phyloP scores from a whole-genome alignment of 306 rosid species.

The Rubus parviflorus region DNA sequence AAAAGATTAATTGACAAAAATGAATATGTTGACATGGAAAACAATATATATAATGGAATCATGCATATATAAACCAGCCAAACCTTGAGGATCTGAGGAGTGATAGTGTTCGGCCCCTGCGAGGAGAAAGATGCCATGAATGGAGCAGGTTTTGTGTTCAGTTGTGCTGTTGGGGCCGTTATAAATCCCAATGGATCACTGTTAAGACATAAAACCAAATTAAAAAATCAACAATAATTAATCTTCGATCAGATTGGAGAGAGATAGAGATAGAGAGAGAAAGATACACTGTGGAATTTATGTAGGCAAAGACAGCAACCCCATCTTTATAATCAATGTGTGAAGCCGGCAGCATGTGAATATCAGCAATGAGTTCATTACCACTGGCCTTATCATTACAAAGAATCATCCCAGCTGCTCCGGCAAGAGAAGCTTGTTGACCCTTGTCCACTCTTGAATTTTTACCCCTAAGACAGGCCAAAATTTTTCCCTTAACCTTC shows the following conservation, averaged over 20 bases:
- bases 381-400: conserved; percentile 43
- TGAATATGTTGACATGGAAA: background rate
- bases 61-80: background rate
- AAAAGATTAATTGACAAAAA: background rate
- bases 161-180: conserved; percentile 35
- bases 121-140: conserved; percentile 74
- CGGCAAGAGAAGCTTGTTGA: conserved; percentile 46
- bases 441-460: conserved; percentile 51
- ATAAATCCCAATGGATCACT: conserved; percentile 63
- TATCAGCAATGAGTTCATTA: conserved; percentile 41
- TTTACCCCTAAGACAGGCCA: conserved; percentile 59
- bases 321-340: conserved; percentile 53
- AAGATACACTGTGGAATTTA: conserved; percentile 48
- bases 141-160: conserved; percentile 57
- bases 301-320: conserved; percentile 40
- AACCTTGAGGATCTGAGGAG: conserved; percentile 63
- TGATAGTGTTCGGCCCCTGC: conserved; percentile 54
- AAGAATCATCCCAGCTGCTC: conserved; percentile 80
- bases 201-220: background rate
- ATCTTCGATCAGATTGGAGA: background rate
- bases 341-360: conserved; percentile 58
- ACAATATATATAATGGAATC: background rate
- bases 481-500: conserved; percentile 56
- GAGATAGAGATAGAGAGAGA: background rate
- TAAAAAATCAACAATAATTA: background rate